Evolutionary conservation across 352 stramenopile genomes (phyloP).

Genomic region (Plasmopara viticola): DNA sequence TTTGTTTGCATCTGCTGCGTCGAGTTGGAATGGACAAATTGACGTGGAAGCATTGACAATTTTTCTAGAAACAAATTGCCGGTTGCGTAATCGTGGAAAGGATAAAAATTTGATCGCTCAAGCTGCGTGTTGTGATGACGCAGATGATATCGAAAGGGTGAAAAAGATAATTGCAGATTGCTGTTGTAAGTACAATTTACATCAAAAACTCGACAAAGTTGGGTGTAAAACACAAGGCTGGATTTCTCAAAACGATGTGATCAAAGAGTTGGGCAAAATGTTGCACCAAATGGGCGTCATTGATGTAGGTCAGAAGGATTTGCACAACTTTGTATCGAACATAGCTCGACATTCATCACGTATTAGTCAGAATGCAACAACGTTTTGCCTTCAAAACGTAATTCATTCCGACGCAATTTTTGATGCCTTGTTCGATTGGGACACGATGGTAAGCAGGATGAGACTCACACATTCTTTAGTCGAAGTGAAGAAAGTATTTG

Average conservation of each 20-base stretch:
- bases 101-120: neutral
- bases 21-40: constrained; percentile 16
- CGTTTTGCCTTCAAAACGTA: neutral
- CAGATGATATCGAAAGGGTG: constrained; percentile 4
- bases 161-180: constrained; percentile 13
- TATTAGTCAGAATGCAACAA: neutral
- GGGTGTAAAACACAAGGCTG: constrained; percentile 6
- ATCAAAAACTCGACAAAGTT: constrained; percentile 8
- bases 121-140: neutral
- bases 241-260: constrained; percentile 8
- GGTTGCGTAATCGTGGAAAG: constrained; percentile 2
- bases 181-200: constrained; percentile 27
- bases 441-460: constrained; percentile 15
- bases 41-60: constrained; percentile 23
- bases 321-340: constrained; percentile 5
- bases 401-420: constrained; percentile 39
- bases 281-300: constrained; percentile 9
- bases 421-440: constrained; percentile 43
- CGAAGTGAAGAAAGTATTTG: constrained; percentile 38
- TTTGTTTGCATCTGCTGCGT: constrained; percentile 26
- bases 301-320: constrained; percentile 4
- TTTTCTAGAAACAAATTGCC: constrained; percentile 23
- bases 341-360: neutral
- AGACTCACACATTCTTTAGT: constrained; percentile 31
- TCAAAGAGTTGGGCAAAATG: constrained; percentile 21